Percentiles rank a stretch among this genome's conserved stretches.
Evolutionary conservation across 2,329 filamentous ascomycete species (phyloP).

Genomic region (Pseudogymnoascus sp.): DNA sequence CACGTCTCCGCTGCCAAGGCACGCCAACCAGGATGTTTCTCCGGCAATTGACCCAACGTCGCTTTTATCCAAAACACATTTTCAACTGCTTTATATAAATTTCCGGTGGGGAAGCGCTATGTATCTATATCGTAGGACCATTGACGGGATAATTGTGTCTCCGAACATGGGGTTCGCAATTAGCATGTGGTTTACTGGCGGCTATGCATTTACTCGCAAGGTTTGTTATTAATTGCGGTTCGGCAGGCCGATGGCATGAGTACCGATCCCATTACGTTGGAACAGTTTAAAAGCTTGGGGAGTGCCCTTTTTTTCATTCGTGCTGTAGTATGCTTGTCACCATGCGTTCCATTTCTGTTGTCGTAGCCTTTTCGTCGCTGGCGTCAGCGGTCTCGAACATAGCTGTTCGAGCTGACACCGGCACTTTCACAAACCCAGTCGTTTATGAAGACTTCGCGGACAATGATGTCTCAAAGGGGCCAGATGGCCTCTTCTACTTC

Average conservation of each 20-base stretch:
- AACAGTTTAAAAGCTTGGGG: background rate
- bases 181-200: background rate
- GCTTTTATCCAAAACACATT: background rate
- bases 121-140: background rate
- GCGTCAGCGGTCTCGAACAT: background rate
- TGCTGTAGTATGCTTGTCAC: background rate
- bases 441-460: constrained; percentile 50
- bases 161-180: background rate
- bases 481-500: constrained; percentile 41
- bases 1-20: background rate
- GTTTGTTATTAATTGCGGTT: background rate
- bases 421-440: constrained; percentile 41
- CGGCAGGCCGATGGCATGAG: background rate
- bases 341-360: background rate
- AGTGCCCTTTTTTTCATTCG: background rate
- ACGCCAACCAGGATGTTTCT: background rate
- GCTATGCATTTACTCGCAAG: background rate
- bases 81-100: background rate
- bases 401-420: background rate
- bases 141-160: background rate
- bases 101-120: background rate
- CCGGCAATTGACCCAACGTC: background rate
- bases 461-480: constrained; percentile 45
- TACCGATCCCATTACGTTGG: background rate
- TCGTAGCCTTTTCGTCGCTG: background rate